Evolutionary conservation across 306 rosid species (phyloP).

Genomic region (Cucumis melo): DNA sequence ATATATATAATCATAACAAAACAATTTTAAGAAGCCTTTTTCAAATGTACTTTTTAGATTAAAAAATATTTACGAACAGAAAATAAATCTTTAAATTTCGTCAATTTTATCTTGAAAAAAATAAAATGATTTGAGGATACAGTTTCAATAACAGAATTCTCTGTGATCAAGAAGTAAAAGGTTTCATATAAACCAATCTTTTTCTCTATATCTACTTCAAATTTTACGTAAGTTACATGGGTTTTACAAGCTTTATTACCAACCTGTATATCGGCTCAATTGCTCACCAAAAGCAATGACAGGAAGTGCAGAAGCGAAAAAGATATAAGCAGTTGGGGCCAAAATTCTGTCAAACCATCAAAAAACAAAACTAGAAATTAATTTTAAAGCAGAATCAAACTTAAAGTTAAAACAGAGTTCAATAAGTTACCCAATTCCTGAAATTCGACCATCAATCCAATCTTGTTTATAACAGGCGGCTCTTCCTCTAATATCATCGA

Average conservation of each 20-base stretch:
- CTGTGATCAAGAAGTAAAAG: background rate
- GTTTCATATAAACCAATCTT: background rate
- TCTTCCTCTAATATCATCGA: slow-evolving; percentile 48
- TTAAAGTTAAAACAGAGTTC: background rate
- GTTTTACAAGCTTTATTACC: background rate
- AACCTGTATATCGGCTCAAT: slow-evolving; percentile 59
- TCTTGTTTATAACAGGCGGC: slow-evolving; percentile 50
- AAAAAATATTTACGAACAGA: background rate
- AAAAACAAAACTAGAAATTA: background rate
- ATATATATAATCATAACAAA: background rate
- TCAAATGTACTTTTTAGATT: background rate
- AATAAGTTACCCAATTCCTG: slow-evolving; percentile 50
- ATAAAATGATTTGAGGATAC: background rate
- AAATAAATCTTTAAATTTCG: background rate
- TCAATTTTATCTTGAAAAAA: background rate
- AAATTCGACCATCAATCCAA: slow-evolving; percentile 44
- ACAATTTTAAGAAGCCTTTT: background rate
- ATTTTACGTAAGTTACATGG: background rate
- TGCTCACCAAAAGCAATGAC: slow-evolving; percentile 76
- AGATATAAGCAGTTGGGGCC: slow-evolving; percentile 63
- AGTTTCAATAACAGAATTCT: background rate
- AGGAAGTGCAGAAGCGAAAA: slow-evolving; percentile 81
- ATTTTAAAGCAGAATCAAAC: background rate
- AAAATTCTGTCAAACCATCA: slow-evolving; percentile 31
- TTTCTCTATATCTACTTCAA: background rate